Percentiles rank a stretch among this genome's conserved stretches.
These are phyloP conservation scores for Schrenkiella parvula DNA, from an alignment of 345 rosid genomes.

Conservation along the genomic window DNA sequence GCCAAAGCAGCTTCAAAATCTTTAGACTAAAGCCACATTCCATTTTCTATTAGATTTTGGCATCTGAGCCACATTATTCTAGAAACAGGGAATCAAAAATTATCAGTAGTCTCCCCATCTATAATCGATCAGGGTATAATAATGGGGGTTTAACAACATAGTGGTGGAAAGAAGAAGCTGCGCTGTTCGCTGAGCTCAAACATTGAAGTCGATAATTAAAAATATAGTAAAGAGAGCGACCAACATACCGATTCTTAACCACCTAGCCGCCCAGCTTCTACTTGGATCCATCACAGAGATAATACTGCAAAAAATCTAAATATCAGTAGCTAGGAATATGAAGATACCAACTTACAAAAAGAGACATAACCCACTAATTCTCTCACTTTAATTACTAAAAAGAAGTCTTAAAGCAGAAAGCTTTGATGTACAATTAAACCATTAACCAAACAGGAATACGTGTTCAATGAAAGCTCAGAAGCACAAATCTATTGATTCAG, in stretches of 20 bases:
- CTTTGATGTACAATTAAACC: not conserved
- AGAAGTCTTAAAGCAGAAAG: not conserved
- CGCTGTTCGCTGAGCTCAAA: not conserved
- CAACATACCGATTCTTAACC: constrained; percentile 81
- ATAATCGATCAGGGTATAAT: not conserved
- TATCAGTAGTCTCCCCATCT: not conserved
- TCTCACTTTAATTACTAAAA: not conserved
- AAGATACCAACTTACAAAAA: not conserved
- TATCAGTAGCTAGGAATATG: not conserved
- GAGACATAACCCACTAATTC: not conserved
- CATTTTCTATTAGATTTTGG: not conserved
- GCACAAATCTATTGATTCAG: not conserved
- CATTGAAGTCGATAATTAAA: not conserved
- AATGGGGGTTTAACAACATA: not conserved
- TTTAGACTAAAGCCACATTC: not conserved
- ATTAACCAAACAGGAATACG: not conserved
- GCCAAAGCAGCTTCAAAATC: not conserved
- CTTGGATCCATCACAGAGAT: constrained; percentile 93
- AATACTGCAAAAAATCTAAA: constrained; percentile 43
- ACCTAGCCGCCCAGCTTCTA: constrained; percentile 97
- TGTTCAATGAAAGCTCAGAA: not conserved
- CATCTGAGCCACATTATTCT: not conserved
- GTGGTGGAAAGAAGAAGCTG: not conserved
- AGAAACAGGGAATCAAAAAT: not conserved
- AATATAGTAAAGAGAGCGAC: too few species aligned